phyloP scores from a whole-genome alignment of 768 basidiomycete species.

The Tulasnella sp. region DNA sequence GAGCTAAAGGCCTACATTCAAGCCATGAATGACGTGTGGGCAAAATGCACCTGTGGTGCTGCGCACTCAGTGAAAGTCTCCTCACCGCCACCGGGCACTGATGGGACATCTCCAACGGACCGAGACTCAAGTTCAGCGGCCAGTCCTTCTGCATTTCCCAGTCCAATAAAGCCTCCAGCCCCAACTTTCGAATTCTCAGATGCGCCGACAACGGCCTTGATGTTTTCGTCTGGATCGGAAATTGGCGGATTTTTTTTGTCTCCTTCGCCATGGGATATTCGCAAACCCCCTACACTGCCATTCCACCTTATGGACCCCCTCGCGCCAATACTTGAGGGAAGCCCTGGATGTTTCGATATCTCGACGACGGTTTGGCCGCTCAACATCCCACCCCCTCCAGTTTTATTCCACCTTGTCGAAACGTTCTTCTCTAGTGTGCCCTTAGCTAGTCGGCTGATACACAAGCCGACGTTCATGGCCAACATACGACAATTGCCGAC shows the following conservation, averaged over 20 bases:
- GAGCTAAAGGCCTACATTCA: not conserved
- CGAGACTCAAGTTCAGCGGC: not conserved
- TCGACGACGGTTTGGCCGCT: constrained; percentile 9
- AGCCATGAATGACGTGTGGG: not conserved
- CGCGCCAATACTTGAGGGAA: not conserved
- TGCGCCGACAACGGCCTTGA: not conserved
- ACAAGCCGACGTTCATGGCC: constrained; percentile 18
- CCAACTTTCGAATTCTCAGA: not conserved
- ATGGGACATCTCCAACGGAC: not conserved
- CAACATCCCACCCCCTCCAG: constrained; percentile 7
- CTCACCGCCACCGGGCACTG: not conserved
- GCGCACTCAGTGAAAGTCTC: not conserved
- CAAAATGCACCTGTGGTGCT: constrained; percentile 1
- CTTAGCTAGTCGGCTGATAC: not conserved
- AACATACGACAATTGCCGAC: not conserved
- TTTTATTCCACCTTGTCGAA: constrained; percentile 18
- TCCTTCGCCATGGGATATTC: not conserved
- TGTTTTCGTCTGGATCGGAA: not conserved
- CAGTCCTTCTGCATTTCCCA: not conserved
- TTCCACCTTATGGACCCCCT: not conserved
- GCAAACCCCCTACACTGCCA: not conserved
- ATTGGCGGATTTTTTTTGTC: not conserved
- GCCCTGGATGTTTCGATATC: not conserved
- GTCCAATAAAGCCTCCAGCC: not conserved
- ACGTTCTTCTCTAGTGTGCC: constrained; percentile 17